Evolutionary conservation across 1,284 basidiomycete genomes (phyloP).

Genomic region (Ganoderma lingzhi): DNA sequence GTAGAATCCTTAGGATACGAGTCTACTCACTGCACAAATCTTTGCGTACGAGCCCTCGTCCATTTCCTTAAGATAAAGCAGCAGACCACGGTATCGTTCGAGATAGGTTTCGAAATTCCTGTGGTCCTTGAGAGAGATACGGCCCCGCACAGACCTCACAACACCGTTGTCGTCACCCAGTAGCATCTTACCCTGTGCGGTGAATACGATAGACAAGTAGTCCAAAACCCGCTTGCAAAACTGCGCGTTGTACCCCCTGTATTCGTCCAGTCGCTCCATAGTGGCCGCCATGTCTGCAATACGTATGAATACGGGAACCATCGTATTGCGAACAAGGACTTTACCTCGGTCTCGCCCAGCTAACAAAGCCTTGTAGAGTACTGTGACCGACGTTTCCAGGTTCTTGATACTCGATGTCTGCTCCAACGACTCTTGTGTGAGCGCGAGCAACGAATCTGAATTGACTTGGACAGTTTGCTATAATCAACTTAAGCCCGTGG

Average conservation of each 20-base stretch:
- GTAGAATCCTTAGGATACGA: background rate
- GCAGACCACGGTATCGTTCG: conserved; percentile 88
- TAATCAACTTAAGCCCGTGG: background rate
- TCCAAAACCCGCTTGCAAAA: conserved; percentile 94
- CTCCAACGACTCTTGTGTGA: conserved; percentile 89
- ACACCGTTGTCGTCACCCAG: conserved; percentile 69
- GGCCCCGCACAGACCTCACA: conserved; percentile 49
- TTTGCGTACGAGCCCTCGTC: conserved; percentile 86
- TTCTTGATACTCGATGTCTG: conserved; percentile 77
- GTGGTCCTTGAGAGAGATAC: conserved; percentile 67
- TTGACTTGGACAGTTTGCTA: conserved; percentile 96
- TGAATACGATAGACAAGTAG: conserved; percentile 91
- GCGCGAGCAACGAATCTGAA: conserved; percentile 73
- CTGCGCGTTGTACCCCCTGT: conserved; percentile 85
- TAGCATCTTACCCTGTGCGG: conserved; percentile 76
- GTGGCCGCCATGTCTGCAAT: conserved; percentile 90
- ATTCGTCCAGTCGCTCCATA: conserved; percentile 91
- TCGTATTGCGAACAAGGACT: conserved; percentile 21
- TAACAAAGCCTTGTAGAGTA: conserved; percentile 95
- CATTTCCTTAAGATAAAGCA: conserved; percentile 97
- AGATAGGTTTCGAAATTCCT: conserved; percentile 82
- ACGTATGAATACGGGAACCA: background rate
- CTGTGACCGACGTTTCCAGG: conserved; percentile 85
- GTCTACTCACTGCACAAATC: conserved; percentile 78
- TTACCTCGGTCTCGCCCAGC: conserved; percentile 88